Evolutionary conservation across 306 rosid species (phyloP).

Genomic region (Inga laurina): DNA sequence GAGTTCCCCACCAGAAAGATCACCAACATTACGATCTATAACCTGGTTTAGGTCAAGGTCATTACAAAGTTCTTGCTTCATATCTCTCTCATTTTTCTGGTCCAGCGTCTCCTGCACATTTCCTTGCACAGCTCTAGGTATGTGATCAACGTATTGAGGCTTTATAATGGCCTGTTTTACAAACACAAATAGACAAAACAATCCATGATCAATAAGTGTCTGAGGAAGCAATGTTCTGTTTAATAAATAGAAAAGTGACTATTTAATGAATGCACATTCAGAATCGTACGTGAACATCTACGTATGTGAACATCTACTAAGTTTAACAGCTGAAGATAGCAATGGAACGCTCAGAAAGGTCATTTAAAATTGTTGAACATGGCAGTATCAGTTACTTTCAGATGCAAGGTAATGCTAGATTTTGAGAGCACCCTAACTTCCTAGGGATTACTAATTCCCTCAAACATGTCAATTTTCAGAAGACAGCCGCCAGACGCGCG

Average conservation of each 20-base stretch:
- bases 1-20: constrained; percentile 98
- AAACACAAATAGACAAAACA: neutral
- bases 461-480: neutral
- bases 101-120: constrained; percentile 92
- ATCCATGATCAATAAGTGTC: neutral
- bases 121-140: constrained; percentile 98
- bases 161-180: constrained; percentile 78
- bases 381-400: neutral
- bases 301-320: neutral
- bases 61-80: constrained; percentile 68
- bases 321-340: neutral
- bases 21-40: constrained; percentile 93
- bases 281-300: neutral
- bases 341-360: neutral
- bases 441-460: constrained; percentile 5
- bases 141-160: constrained; percentile 98
- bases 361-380: neutral
- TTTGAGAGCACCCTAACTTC: neutral
- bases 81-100: constrained; percentile 80
- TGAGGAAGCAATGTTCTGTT: neutral
- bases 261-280: neutral
- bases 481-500: neutral
- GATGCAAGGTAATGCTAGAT: neutral
- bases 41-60: constrained; percentile 96
- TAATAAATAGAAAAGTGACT: constrained; percentile 12